A percentile compares a stretch with the other conserved stretches of the same genome.
These are phyloP conservation scores for Fraxinus floribunda DNA, from an alignment of 305 asterid genomes.

Conservation along the genomic window DNA sequence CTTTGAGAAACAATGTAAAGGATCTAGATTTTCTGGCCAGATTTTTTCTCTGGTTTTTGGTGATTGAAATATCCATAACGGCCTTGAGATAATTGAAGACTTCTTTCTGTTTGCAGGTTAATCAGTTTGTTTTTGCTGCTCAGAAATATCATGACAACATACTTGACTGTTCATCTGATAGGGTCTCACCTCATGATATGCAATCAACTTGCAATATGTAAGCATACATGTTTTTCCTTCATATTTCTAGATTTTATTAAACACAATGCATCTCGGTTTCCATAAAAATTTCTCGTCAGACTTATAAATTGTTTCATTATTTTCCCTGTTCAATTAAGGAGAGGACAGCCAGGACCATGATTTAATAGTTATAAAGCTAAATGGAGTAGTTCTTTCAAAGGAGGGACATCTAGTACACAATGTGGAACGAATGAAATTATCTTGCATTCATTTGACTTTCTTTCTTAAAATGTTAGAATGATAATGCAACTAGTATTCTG, in stretches of 20 bases:
- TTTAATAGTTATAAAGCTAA: background rate
- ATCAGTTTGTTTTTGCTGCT: conserved; percentile 42
- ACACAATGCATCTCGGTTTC: background rate
- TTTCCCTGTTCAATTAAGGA: background rate
- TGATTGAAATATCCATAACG: background rate
- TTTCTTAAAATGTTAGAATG: background rate
- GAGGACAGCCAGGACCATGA: background rate
- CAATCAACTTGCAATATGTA: conserved; percentile 38
- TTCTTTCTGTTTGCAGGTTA: conserved; percentile 39
- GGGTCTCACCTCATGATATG: conserved; percentile 24
- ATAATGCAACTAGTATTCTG: background rate
- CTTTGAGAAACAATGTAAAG: background rate
- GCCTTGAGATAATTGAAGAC: conserved; percentile 7
- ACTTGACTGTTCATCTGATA: conserved; percentile 10
- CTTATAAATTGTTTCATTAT: background rate
- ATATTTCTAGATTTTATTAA: background rate
- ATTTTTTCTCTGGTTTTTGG: background rate
- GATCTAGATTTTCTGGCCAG: background rate
- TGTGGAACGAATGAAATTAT: background rate
- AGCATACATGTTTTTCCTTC: conserved; percentile 9
- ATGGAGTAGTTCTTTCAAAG: background rate
- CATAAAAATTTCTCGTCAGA: background rate
- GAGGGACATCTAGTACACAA: background rate
- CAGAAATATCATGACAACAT: conserved; percentile 28
- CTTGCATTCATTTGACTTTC: background rate